These are phyloP conservation scores for Penicillium hesseltinei DNA, from an alignment of 2,329 filamentous ascomycete species.

Conservation along the genomic window DNA sequence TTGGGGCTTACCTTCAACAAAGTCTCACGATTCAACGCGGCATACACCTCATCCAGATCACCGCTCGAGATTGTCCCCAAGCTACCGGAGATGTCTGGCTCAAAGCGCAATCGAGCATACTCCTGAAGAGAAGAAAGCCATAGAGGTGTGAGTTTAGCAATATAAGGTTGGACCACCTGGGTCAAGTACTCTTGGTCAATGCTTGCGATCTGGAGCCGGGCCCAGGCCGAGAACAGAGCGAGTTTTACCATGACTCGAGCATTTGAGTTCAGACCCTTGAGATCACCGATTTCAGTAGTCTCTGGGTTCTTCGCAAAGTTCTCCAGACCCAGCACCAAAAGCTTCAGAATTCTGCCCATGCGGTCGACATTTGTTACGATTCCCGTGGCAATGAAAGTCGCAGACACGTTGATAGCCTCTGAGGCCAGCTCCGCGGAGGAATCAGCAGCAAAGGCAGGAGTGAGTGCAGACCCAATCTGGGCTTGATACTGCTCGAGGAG, in stretches of 20 bases:
- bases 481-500: constrained; percentile 97
- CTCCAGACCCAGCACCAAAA: constrained; percentile 83
- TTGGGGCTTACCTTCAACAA: constrained; percentile 61
- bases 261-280: constrained; percentile 90
- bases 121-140: constrained; percentile 93
- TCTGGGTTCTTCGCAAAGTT: constrained; percentile 83
- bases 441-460: constrained; percentile 91
- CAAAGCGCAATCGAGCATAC: constrained; percentile 88
- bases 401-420: constrained; percentile 94
- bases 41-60: constrained; percentile 89
- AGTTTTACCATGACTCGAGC: constrained; percentile 98
- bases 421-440: constrained; percentile 94
- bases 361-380: constrained; percentile 96
- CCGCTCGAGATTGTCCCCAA: constrained; percentile 79
- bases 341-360: constrained; percentile 97
- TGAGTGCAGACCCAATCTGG: constrained; percentile 94
- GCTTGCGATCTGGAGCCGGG: constrained; percentile 92
- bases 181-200: constrained; percentile 85
- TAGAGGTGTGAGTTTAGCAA: constrained; percentile 82
- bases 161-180: constrained; percentile 84
- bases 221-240: constrained; percentile 95
- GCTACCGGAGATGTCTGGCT: constrained; percentile 94
- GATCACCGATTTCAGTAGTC: constrained; percentile 83
- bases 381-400: constrained; percentile 94
- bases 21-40: constrained; percentile 90